Conservation (phyloP, 805 yeast genomes). For the Starmerella khaoyaiensis region DNA sequence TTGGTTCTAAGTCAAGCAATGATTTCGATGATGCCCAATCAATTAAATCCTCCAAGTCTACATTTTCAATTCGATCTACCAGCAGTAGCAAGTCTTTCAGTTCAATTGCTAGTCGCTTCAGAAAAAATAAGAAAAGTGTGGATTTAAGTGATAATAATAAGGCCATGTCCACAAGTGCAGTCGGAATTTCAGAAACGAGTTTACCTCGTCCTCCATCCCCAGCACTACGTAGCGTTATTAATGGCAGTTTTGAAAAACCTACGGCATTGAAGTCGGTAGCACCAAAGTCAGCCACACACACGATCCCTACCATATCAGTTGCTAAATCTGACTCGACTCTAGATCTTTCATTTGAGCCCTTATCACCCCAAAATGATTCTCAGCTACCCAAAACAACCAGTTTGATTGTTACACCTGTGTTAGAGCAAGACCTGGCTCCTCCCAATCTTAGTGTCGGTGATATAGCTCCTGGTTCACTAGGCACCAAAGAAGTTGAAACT, state of each 20-base stretch:
- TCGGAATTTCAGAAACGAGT: neutral
- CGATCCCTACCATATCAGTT: neutral
- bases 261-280: no score
- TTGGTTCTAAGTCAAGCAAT: slow-evolving; percentile 1
- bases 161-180: no score
- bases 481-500: slow-evolving; percentile 23
- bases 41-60: slow-evolving; percentile 22
- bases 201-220: slow-evolving; percentile 11
- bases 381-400: no score
- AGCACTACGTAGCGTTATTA: slow-evolving; percentile 6
- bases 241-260: neutral
- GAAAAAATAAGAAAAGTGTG: slow-evolving; percentile 1
- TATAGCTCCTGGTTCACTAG: slow-evolving; percentile 14
- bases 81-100: slow-evolving; percentile 8
- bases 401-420: no score
- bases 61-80: slow-evolving; percentile 22
- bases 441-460: slow-evolving; percentile 16
- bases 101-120: slow-evolving; percentile 9
- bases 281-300: no score
- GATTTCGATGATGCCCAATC: slow-evolving; percentile 19
- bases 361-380: no score
- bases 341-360: no score
- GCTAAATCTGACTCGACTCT: neutral
- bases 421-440: slow-evolving; percentile 1
- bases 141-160: no score